Conservation (phyloP, 768 basidiomycete species). For the Lactarius hatsudake region DNA sequence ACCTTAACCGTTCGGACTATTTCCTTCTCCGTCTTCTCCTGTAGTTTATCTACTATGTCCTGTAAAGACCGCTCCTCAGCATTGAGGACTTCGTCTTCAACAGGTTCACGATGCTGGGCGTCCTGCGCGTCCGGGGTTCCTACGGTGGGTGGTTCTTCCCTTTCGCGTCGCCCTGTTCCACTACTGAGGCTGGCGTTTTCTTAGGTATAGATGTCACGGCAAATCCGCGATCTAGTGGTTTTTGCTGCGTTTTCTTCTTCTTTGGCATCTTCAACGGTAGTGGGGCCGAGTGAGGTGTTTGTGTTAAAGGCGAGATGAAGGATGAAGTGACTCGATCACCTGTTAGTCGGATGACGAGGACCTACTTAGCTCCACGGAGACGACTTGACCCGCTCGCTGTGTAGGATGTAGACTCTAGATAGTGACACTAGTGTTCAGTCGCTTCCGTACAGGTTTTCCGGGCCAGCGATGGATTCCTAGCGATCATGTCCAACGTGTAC, state of each 20-base stretch:
- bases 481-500: background rate
- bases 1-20: constrained; percentile 72
- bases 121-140: background rate
- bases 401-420: background rate
- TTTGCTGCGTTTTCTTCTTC: constrained; percentile 82
- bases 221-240: constrained; percentile 72
- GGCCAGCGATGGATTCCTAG: background rate
- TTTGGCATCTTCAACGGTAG: constrained; percentile 54
- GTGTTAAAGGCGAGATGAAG: background rate
- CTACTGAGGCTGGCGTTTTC: constrained; percentile 43
- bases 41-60: constrained; percentile 71
- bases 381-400: background rate
- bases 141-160: background rate
- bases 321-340: background rate
- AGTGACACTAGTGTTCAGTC: background rate
- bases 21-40: constrained; percentile 89
- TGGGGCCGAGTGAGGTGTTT: background rate
- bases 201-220: constrained; percentile 82
- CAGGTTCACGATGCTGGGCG: background rate
- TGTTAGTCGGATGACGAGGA: background rate
- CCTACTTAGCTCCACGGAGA: background rate
- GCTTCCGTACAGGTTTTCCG: background rate
- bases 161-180: constrained; percentile 27
- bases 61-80: constrained; percentile 61
- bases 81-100: constrained; percentile 32